A percentile compares a stretch with the other conserved stretches of the same genome.
Conservation (phyloP, 768 basidiomycete genomes). For the Collybia sp. region DNA sequence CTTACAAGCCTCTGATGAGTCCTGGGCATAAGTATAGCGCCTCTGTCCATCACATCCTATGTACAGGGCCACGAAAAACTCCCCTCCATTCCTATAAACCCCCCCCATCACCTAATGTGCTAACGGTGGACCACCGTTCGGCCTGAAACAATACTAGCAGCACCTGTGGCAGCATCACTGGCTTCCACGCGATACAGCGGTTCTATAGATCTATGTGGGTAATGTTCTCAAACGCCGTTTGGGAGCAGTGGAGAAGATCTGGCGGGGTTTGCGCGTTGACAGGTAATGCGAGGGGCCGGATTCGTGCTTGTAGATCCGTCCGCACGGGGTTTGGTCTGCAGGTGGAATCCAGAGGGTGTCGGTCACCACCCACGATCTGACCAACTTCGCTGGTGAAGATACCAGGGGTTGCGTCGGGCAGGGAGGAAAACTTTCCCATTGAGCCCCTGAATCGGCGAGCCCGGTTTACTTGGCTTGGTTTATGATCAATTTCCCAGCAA, state of each 20-base stretch:
- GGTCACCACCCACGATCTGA: slow-evolving; percentile 20
- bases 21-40: slow-evolving; percentile 8
- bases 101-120: slow-evolving; percentile 12
- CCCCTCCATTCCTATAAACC: slow-evolving; percentile 26
- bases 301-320: slow-evolving; percentile 22
- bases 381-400: no score
- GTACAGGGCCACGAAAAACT: slow-evolving; percentile 22
- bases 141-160: slow-evolving; percentile 14
- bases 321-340: slow-evolving; percentile 18
- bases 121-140: slow-evolving; percentile 23
- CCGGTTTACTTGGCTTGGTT: no score
- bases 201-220: slow-evolving; percentile 18
- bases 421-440: no score
- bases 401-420: no score
- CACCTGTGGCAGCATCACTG: slow-evolving; percentile 17
- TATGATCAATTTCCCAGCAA: no score
- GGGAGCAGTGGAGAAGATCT: slow-evolving; percentile 18
- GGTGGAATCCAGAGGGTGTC: slow-evolving; percentile 16
- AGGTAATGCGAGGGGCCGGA: slow-evolving; percentile 24
- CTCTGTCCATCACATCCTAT: slow-evolving; percentile 17
- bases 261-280: slow-evolving; percentile 20
- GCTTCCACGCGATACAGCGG: slow-evolving; percentile 21
- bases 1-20: slow-evolving; percentile 7
- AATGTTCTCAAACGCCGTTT: slow-evolving; percentile 24
- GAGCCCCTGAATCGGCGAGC: no score